Conservation (phyloP, 225 moss, liverwort and hornwort species). For the Takakia lepidozioides region DNA sequence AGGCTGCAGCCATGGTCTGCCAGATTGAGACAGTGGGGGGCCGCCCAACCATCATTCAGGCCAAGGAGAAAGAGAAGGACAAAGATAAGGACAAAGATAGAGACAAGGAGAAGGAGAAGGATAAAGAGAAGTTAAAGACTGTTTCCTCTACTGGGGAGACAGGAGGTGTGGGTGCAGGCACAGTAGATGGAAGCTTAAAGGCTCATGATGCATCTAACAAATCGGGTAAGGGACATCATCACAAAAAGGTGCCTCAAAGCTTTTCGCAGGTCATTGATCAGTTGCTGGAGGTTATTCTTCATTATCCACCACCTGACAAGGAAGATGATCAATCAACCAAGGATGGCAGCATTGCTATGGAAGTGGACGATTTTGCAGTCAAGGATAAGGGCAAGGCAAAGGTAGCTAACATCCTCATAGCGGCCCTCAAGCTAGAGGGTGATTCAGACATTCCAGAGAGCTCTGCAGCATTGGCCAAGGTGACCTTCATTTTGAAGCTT, state of each 20-base stretch:
- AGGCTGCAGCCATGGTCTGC: conserved; percentile 73
- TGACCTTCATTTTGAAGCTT: conserved; percentile 73
- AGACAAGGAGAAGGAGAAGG: conserved; percentile 17
- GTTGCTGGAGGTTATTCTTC: conserved; percentile 83
- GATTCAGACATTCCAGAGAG: conserved; percentile 44
- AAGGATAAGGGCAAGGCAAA: conserved; percentile 87
- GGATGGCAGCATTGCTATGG: conserved; percentile 67
- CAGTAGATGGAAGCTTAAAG: conserved; percentile 36
- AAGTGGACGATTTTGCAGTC: conserved; percentile 61
- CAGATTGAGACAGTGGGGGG: conserved; percentile 74
- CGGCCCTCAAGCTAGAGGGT: conserved; percentile 25
- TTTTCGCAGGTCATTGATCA: conserved; percentile 90
- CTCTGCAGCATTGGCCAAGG: conserved; percentile 66
- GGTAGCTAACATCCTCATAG: conserved; percentile 43
- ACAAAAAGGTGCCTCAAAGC: conserved; percentile 85
- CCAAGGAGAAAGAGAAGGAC: conserved; percentile 71
- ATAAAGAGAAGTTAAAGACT: background rate
- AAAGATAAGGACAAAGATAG: conserved; percentile 50
- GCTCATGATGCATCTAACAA: conserved; percentile 56
- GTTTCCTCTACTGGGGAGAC: too few relatives aligned
- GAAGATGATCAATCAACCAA: conserved; percentile 39
- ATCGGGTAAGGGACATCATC: conserved; percentile 51
- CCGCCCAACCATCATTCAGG: conserved; percentile 61
- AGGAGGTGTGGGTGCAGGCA: conserved; percentile 4
- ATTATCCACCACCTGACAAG: conserved; percentile 56